Percentiles rank a stretch among this genome's conserved stretches.
These are phyloP conservation scores for Capillidium rhysosporum DNA, from an alignment of 371 early-diverging fungal genomes.

Conservation along the genomic window DNA sequence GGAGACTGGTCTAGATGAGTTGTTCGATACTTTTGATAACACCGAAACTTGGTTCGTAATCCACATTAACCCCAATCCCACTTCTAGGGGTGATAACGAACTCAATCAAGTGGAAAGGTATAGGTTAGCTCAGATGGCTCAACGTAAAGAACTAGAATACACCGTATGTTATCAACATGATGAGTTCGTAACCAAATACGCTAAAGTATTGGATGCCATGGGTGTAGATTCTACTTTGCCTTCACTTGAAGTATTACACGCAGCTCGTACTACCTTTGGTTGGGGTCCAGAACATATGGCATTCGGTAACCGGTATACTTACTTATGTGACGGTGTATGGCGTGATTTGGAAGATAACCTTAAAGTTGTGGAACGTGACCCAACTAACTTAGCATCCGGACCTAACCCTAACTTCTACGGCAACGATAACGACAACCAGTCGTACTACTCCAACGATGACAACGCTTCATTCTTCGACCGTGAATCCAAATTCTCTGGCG, in stretches of 20 bases:
- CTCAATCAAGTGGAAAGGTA: conserved; percentile 42
- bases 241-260: conserved; percentile 17
- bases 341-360: conserved; percentile 58
- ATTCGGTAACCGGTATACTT: conserved; percentile 38
- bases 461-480: background rate
- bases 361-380: conserved; percentile 45
- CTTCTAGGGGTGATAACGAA: conserved; percentile 22
- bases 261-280: conserved; percentile 19
- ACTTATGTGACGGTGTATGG: conserved; percentile 50
- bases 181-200: conserved; percentile 42
- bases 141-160: conserved; percentile 30
- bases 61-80: conserved; percentile 52
- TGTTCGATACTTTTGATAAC: conserved; percentile 56
- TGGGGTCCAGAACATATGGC: conserved; percentile 12
- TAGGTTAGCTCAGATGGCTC: conserved; percentile 35
- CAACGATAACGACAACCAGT: background rate
- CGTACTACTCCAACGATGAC: background rate
- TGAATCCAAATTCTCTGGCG: background rate
- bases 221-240: conserved; percentile 16
- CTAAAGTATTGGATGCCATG: conserved; percentile 11
- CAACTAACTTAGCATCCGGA: background rate
- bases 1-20: conserved; percentile 48
- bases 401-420: background rate
- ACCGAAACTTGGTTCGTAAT: conserved; percentile 74
- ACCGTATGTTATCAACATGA: conserved; percentile 34